phyloP scores from a whole-genome alignment of 345 rosid species.

The Citrus trifoliata region DNA sequence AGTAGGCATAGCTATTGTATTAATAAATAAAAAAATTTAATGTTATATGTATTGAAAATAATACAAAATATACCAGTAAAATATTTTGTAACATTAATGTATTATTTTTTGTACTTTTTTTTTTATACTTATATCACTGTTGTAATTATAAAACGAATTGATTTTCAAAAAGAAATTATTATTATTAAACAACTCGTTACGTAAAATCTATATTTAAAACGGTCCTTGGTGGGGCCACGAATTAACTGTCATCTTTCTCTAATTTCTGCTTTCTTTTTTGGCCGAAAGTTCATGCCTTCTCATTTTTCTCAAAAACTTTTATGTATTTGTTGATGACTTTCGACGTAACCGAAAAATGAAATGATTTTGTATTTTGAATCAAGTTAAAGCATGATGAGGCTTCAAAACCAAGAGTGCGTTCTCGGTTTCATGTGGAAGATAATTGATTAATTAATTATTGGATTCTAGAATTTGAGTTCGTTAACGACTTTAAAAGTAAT shows the following conservation, averaged over 20 bases:
- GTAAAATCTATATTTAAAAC: not conserved
- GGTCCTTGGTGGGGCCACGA: not conserved
- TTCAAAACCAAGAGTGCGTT: not conserved
- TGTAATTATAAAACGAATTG: too few relatives aligned
- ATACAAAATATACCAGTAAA: too few relatives aligned
- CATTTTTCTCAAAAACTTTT: not conserved
- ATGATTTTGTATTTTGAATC: not conserved
- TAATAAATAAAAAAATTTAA: too few relatives aligned
- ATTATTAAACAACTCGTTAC: not conserved
- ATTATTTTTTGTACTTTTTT: too few relatives aligned
- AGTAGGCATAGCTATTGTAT: too few relatives aligned
- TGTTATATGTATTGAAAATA: too few relatives aligned
- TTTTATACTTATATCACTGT: too few relatives aligned
- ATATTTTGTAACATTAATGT: too few relatives aligned
- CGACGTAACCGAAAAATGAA: not conserved
- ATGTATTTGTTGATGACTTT: not conserved
- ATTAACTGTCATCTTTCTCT: not conserved
- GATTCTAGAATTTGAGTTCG: not conserved
- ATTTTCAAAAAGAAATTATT: too few relatives aligned
- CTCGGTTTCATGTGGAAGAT: not conserved
- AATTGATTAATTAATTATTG: constrained; percentile 1
- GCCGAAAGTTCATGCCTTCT: not conserved
- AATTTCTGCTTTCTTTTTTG: not conserved
- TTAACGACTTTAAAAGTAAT: not conserved
- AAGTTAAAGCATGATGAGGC: not conserved